Base-by-base conservation (phyloP, 768 basidiomycete genomes). In the Calocybe gangraenosa region DNA sequence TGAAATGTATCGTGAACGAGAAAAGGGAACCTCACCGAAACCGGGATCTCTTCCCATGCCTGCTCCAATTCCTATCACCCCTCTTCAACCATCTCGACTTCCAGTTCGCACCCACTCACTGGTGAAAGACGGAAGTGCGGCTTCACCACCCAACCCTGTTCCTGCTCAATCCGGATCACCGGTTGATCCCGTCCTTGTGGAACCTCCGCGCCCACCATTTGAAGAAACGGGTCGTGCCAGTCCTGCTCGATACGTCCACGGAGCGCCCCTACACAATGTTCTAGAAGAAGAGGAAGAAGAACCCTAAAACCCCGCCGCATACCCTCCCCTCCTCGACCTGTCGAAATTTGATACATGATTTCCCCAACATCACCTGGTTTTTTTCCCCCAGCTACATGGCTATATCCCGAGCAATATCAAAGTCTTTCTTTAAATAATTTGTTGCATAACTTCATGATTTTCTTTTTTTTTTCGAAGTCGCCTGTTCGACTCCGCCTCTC, bases 241-340 rank as follows among this genome's bases (percentile, higher is more conserved):
- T 54, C 86, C 86, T 9, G 77, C 62, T 25, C 78, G 87, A 34
- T 92, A 92, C 58, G 61, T 88, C 11, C 90, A 92, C 55, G 90
- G 90, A 19, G 86, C 87, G 7, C 90, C 90, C 21, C 70, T 92
- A 56, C 87, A 91, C 52, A 92, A 92, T 49, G 90, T 92, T 33
- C 18, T 90, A 38, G 90, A 90, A 55, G 83, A 86, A 47, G 87
- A 89, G 50, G 84, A 87, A 55, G 81, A 82, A 35, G 55, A 47
- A 49, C 18, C 3, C 36, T 21, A 23, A 20, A 22, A 35, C 3
- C 17, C 20, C 25, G n/a, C n/a, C n/a, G n/a, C n/a, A n/a, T 42
- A 9, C 48, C 8, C 23, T 6, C 17, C 37, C 23, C 44, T 21
- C 40, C 25, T n/a, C n/a, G n/a, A n/a, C n/a, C 18, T 14, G 13